phyloP scores from a whole-genome alignment of 1,284 basidiomycete genomes.

The Trichosporon ovoides region DNA sequence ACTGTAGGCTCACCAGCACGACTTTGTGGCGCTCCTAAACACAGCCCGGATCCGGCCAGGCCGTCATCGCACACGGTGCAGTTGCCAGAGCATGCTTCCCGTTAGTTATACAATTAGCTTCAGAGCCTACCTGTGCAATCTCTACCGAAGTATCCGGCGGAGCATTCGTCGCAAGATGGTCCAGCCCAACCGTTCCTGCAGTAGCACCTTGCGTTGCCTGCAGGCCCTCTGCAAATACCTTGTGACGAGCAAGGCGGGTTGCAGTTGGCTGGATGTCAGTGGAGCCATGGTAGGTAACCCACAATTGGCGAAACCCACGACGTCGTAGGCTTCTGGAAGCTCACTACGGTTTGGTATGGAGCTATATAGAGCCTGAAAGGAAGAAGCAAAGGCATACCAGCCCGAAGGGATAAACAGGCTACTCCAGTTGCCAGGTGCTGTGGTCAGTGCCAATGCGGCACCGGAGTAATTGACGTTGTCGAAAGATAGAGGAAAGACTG shows the following conservation, averaged over 20 bases:
- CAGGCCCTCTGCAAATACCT: neutral
- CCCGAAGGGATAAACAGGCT: neutral
- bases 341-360: neutral
- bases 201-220: neutral
- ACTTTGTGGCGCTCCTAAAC: neutral
- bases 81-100: neutral
- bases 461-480: neutral
- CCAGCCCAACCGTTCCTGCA: neutral
- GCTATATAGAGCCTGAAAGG: neutral
- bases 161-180: neutral
- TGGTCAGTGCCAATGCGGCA: neutral
- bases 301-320: neutral
- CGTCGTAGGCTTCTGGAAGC: neutral
- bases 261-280: neutral
- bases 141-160: neutral
- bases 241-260: neutral
- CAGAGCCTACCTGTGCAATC: neutral
- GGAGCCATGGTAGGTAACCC: too few relatives aligned
- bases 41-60: neutral
- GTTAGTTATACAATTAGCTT: neutral
- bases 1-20: neutral
- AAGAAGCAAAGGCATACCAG: neutral
- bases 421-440: neutral
- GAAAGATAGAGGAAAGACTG: neutral
- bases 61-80: neutral